These are phyloP conservation scores for Populus hybrid DNA, from an alignment of 441 rosid genomes.

Conservation along the genomic window DNA sequence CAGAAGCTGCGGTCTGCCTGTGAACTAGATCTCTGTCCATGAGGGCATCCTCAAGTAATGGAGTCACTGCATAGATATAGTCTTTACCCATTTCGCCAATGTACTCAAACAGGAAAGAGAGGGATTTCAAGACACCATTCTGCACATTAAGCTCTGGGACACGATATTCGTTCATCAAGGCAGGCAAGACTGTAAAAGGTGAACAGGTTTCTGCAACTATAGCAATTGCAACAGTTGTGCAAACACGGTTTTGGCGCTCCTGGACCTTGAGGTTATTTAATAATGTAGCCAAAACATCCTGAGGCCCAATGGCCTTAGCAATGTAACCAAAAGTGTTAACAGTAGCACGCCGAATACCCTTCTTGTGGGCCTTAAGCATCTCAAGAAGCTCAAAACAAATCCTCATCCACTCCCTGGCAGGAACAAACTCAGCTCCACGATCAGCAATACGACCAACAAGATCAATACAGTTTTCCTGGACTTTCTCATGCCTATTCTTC, in stretches of 20 bases:
- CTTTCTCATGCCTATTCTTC: constrained; percentile 98
- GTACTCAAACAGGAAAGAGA: constrained; percentile 92
- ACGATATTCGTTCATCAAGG: constrained; percentile 92
- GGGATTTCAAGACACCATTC: constrained; percentile 93
- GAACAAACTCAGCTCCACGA: constrained; percentile 97
- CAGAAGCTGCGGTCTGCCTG: constrained; percentile 97
- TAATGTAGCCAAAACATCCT: constrained; percentile 90
- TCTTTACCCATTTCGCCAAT: constrained; percentile 99
- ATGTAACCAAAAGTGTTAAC: constrained; percentile 97
- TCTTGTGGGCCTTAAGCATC: constrained; percentile 99
- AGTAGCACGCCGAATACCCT: constrained; percentile 93
- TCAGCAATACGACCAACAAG: constrained; percentile 97
- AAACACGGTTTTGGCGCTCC: constrained; percentile 97
- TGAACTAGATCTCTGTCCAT: constrained; percentile 98
- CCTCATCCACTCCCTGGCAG: constrained; percentile 98
- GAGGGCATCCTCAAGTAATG: constrained; percentile 92
- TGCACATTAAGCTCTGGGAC: constrained; percentile 97
- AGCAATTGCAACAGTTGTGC: constrained; percentile 97
- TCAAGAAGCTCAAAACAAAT: constrained; percentile 97
- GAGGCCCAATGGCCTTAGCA: constrained; percentile 98
- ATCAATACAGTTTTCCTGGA: constrained; percentile 95
- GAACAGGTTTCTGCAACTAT: constrained; percentile 97
- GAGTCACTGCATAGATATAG: constrained; percentile 96
- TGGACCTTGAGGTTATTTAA: constrained; percentile 96
- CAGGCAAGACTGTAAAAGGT: constrained; percentile 91